Base-by-base conservation (phyloP, 2,329 filamentous ascomycete genomes). In the Camptophora hylomeconis region DNA sequence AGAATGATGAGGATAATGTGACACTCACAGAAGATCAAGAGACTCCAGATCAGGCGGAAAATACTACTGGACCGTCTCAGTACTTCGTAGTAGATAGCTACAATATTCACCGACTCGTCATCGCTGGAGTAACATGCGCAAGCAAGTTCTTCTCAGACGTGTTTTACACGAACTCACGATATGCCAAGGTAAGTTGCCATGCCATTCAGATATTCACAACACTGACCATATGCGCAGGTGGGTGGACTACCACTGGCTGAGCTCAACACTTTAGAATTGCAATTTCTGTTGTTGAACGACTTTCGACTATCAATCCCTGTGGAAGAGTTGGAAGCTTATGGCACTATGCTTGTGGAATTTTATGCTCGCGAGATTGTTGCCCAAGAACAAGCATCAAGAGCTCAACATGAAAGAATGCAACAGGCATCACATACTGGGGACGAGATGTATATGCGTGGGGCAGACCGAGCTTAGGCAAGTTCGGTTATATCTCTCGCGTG, bases 71-170 rank as follows among this genome's bases (percentile, higher is more conserved):
- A n/a, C n/a, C n/a, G 23, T 72, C 71, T 3, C 74, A 80, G 46
- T 80, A 75, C 47, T 95, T 98, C 50, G 87, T 95, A 21, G 89
- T 95, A 7, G 89, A 98, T 58, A 95, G 89, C 58, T 98, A 89
- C 62, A 98, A 98, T 57, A 95, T 98, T 40, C 89, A 98, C 52
- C 76, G 89, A 31, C 64, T 98, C 31, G 86, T 95, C 31, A 98
- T 98, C 51, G 83, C 89, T 2, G 89, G 87, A 19, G 89, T 98
- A 24, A 98, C 89, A 3, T 95, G 89, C 56, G 86, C 89, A 4
- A 95, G 87, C 70, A 98, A 98, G 57, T 98, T 95, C 66, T 98
- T 98, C 58, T 95, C 87, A 4, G 74, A 98, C 58, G 87, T 95
- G 21, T 98, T 98, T 48, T 98, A 95, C 53, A 98, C 89, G 7